Evolutionary conservation across 495 filamentous ascomycete species (phyloP), one percentile per base, ranked within the genome.

Genomic region (Penicillium odoratum): DNA sequence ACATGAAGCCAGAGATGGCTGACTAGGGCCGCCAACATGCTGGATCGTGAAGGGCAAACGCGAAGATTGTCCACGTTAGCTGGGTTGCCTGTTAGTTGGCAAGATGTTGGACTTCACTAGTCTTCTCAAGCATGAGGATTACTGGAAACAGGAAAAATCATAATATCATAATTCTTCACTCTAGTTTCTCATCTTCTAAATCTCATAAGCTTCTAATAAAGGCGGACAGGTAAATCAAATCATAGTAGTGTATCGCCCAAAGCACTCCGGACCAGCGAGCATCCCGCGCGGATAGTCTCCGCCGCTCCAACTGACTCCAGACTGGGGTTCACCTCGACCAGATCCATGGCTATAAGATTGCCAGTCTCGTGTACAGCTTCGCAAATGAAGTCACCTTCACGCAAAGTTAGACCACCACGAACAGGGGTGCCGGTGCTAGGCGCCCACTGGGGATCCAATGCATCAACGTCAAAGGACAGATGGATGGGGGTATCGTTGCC

Each of bases 321-420:
- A 57, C 84, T 88, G 7, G 93, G 93, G 77, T 99, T 99, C 56
- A 99, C 95, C 75, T 99, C 94, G 18, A 91, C 95, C 69, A 99
- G 76, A 71, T 99, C 94, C 77, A 99, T 85, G 11, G 93, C 92
- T 7, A 98, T 81, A 56, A 98, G 71, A 67, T 86, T 92, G 26
- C 95, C 95, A 3, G 93, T 97, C 79, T 93, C 85, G 69, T 96
- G 92, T 31, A 99, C 91, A 64, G 87, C 91, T 76, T 99, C 94
- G 64, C 92, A 95, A 74, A 99, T 99, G 77, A 88, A 99, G 69
- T 98, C 95, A 44, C 95, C 94, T 77, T 99, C 94, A 43, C 94
- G 82, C 63, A 99, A 80, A 15, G 95, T 99, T 72, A 99, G 70
- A 0, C 94, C 94, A n/a, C 94, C 94, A 65, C 95, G 81, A 28